Percentiles rank a stretch among this genome's conserved stretches.
These are phyloP conservation scores for Neonectria neomacrospora DNA, from an alignment of 2,329 filamentous ascomycete species.

Conservation along the genomic window DNA sequence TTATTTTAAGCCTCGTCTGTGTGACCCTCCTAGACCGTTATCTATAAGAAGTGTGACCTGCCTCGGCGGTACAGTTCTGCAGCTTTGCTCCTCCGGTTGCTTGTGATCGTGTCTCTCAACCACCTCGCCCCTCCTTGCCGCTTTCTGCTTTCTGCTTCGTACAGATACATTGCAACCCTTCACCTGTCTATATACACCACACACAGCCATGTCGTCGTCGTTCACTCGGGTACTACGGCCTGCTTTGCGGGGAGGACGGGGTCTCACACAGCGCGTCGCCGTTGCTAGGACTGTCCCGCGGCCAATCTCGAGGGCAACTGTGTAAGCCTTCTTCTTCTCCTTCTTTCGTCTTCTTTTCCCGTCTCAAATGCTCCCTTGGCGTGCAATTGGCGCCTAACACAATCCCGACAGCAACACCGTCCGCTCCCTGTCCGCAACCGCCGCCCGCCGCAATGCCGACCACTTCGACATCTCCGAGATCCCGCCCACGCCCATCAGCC, in stretches of 20 bases:
- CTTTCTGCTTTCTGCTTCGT: not conserved
- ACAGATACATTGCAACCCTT: too few species aligned
- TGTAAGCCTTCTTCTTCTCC: conserved; percentile 39
- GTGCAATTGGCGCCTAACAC: conserved; percentile 19
- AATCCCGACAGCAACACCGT: conserved; percentile 47
- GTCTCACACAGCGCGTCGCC: conserved; percentile 46
- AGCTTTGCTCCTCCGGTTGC: not conserved
- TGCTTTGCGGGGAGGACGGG: conserved; percentile 59
- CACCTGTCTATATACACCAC: not conserved
- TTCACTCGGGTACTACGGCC: conserved; percentile 63
- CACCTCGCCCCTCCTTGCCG: not conserved
- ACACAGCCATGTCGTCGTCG: conserved; percentile 54
- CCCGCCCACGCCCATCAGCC: conserved; percentile 90
- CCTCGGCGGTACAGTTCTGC: not conserved
- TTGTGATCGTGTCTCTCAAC: not conserved
- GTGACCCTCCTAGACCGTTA: not conserved
- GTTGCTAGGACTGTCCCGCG: conserved; percentile 36
- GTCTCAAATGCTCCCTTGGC: not conserved
- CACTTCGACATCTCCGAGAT: conserved; percentile 76
- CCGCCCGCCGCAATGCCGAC: conserved; percentile 58
- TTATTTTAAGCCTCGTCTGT: not conserved
- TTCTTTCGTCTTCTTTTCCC: not conserved
- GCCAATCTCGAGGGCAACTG: conserved; percentile 36
- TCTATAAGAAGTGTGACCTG: not conserved
- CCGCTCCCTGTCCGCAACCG: conserved; percentile 70